Evolutionary conservation across 805 yeast species (phyloP).

Genomic region (Candida silvatica): DNA sequence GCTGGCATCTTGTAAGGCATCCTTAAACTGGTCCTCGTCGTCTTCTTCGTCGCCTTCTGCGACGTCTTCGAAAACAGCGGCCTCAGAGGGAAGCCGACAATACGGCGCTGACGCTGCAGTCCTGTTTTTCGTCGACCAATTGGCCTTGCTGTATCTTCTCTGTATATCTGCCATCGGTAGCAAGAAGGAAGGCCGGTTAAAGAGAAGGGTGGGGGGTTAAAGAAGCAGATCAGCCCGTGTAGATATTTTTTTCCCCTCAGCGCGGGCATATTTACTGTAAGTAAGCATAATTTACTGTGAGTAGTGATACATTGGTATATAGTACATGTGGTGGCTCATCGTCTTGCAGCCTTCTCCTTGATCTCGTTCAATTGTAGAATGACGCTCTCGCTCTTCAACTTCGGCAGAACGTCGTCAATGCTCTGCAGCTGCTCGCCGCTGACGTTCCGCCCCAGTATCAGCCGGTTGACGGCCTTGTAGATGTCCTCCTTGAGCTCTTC

Average conservation of each 20-base stretch:
- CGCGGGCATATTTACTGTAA: too few relatives aligned
- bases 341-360: constrained; percentile 1
- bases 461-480: constrained; percentile 2
- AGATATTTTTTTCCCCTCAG: neutral
- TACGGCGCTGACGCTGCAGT: constrained; percentile 2
- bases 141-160: constrained; percentile 21
- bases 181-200: too few relatives aligned
- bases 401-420: constrained; percentile 1
- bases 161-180: too few relatives aligned
- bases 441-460: neutral
- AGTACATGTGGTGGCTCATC: too few relatives aligned
- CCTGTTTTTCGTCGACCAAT: constrained; percentile 17
- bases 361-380: constrained; percentile 5
- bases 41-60: neutral
- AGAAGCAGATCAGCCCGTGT: neutral
- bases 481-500: neutral
- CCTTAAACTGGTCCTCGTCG: neutral
- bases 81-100: constrained; percentile 5
- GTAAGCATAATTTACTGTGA: too few relatives aligned
- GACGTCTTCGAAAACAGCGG: neutral
- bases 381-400: constrained; percentile 1
- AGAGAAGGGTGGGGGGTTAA: too few relatives aligned
- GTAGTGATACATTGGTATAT: too few relatives aligned
- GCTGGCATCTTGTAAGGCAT: neutral
- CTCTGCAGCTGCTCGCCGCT: neutral